Evolutionary conservation across 108 stramenopile species (phyloP), one percentile per base, ranked within the genome.

Genomic region (Pseudonitzschia multistriata): DNA sequence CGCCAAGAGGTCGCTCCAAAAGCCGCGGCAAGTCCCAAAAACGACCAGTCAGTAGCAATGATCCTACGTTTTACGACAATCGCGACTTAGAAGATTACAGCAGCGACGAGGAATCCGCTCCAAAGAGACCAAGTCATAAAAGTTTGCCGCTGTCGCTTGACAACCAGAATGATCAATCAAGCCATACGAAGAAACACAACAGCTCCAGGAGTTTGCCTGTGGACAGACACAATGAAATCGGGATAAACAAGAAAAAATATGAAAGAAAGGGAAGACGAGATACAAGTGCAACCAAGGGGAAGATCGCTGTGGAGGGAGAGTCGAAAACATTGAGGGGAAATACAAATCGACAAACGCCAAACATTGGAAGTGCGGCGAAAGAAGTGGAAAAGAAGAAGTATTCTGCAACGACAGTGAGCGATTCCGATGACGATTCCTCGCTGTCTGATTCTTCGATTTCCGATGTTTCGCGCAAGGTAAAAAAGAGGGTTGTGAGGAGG

Each of bases 221-320:
- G 24, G 27, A 57, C 8, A 57, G 28, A 57, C 8, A 25, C 28
- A 10, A 33, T 57, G 14, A 57, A 6, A 1, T 17, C 14, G 28
- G 56, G 22, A 63, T 24, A n/a, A 40, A 33, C 36, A 63, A 63
- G 25, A 57, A 30, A 25, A 57, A 57, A 57, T 13, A 25, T 25
- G 22, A 6, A 33, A 57, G 15, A 30, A 57, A 57, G 56, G 8
- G 6, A 8, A 10, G 27, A 6, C n/a, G 11, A 27, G 8, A 10
- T 13, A 29, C 27, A 33, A 57, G 8, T 57, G 13, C 56, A 57
- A 57, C 13, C 10, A 57, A 17, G 5, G 31, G 31, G 7, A 30
- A 30, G 28, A 39, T 5, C 10, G 37, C 10, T 10, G 37, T 7
- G 37, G 7, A 10, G 37, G 37, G 10, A 39, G 10, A 39, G 10